Conservation (phyloP, 495 filamentous ascomycete species). For the Hapsidospora chrysogenum region DNA sequence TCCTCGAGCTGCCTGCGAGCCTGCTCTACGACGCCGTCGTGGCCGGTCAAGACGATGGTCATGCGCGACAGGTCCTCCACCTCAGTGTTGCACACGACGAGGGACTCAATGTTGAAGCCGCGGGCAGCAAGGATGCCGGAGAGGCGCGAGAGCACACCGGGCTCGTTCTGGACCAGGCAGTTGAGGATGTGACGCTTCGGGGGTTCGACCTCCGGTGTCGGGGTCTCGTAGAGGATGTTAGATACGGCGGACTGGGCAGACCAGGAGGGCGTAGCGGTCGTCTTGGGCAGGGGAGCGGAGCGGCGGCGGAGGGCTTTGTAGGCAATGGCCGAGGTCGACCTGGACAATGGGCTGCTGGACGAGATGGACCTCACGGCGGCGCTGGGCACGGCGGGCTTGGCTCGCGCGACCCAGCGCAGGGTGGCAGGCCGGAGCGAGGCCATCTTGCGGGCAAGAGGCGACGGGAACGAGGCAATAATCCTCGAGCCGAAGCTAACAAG, state of each 20-base stretch:
- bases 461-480: too few relatives aligned
- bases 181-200: conserved; percentile 92
- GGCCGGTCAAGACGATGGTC: conserved; percentile 92
- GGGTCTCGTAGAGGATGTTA: conserved; percentile 97
- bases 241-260: conserved; percentile 90
- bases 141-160: conserved; percentile 87
- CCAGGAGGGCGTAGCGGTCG: conserved; percentile 63
- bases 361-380: background rate
- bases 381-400: background rate
- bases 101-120: conserved; percentile 97
- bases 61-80: conserved; percentile 96
- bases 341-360: background rate
- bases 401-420: background rate
- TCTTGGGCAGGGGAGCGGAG: conserved; percentile 62
- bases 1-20: conserved; percentile 91
- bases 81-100: conserved; percentile 95
- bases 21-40: conserved; percentile 96
- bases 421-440: background rate
- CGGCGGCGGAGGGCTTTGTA: conserved; percentile 96
- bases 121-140: conserved; percentile 91
- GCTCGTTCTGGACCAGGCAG: conserved; percentile 97
- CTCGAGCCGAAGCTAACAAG: background rate
- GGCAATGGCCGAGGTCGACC: conserved; percentile 70
- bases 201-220: conserved; percentile 61
- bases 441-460: background rate